Evolutionary conservation across 2,329 filamentous ascomycete genomes (phyloP), one percentile per base, ranked within the genome.

Genomic region (Trichoderma arundinaceum): DNA sequence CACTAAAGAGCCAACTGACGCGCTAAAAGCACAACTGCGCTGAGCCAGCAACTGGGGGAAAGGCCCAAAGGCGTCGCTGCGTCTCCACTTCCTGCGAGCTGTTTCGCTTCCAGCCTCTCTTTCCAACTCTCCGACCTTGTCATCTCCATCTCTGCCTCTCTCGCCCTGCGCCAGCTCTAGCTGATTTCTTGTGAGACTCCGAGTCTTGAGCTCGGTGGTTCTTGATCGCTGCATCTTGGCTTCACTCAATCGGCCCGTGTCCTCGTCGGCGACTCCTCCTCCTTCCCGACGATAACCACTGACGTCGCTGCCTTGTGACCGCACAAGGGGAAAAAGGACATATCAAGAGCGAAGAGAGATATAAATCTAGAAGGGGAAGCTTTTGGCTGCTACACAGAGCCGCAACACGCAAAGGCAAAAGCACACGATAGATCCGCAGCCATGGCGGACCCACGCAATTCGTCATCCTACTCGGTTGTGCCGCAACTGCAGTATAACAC

Each of bases 401-500:
- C 22, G 39, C 48, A 22, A 22, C 22, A 35, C 22, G 22, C 2
- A 35, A 15, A n/a, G 33, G 6, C n/a, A 63, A 28, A 53, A 32
- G 7, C 10, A 35, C 41, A 46, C 43, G 33, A 28, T 22, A 38
- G 12, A 63, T 38, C 46, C 49, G 53, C 39, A 77, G 77, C 73
- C 72, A 85, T 85, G 83, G 75, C 79, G 74, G 86, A 88, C 78
- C 83, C 83, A 66, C 82, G 85, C 76, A 84, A 85, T 73, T 82
- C 85, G 69, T 85, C 84, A 67, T 86, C 84, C 69, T 88, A 87
- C 79, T 86, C 84, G 69, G 80, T 88, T 73, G 77, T 82, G 71
- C 86, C 86, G 67, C 81, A 85, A 74, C 80, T 98, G 81, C 89
- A 91, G 75, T 99, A 99, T 88, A 99, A 99, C 84, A 99, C 95